These are phyloP conservation scores for Yamadazyma conglobata DNA, from an alignment of 1,139 yeast genomes.

Conservation along the genomic window DNA sequence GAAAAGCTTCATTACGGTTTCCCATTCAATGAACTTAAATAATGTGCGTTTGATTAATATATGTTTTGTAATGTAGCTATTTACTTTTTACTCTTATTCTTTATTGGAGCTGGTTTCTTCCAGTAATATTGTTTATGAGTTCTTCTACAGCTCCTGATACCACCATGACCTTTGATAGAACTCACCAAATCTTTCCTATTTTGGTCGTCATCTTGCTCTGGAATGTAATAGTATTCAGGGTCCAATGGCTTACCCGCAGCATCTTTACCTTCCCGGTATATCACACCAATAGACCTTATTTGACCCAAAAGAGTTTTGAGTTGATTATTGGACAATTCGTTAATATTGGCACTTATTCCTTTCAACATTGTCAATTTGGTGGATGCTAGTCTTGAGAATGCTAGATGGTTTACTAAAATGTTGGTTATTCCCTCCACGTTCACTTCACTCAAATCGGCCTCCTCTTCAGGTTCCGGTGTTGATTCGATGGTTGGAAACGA, in stretches of 20 bases:
- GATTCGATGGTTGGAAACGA: slow-evolving; percentile 5
- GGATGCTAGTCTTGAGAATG: slow-evolving; percentile 83
- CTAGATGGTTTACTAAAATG: slow-evolving; percentile 76
- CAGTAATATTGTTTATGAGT: slow-evolving; percentile 91
- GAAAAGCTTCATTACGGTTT: slow-evolving; percentile 29
- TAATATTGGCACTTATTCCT: slow-evolving; percentile 51
- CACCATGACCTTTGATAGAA: slow-evolving; percentile 75
- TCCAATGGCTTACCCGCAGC: slow-evolving; percentile 95
- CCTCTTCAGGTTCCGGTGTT: slow-evolving; percentile 12
- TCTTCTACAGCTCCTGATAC: slow-evolving; percentile 84
- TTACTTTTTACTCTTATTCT: slow-evolving; percentile 23
- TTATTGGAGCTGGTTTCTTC: slow-evolving; percentile 66
- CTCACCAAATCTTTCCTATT: slow-evolving; percentile 69
- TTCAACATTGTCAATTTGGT: slow-evolving; percentile 74
- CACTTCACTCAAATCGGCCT: slow-evolving; percentile 23
- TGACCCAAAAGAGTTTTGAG: slow-evolving; percentile 49
- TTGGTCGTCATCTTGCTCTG: slow-evolving; percentile 72
- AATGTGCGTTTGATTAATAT: slow-evolving; percentile 3
- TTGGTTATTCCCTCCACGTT: slow-evolving; percentile 53
- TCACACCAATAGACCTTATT: slow-evolving; percentile 70
- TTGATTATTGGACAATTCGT: slow-evolving; percentile 43
- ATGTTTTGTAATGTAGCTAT: background rate
- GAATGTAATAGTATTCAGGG: slow-evolving; percentile 87
- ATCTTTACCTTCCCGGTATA: slow-evolving; percentile 85
- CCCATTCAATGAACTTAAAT: slow-evolving; percentile 21